Percentiles rank a stretch among this genome's conserved stretches.
phyloP scores from a whole-genome alignment of 805 yeast species.

The Starmerella geochares region DNA sequence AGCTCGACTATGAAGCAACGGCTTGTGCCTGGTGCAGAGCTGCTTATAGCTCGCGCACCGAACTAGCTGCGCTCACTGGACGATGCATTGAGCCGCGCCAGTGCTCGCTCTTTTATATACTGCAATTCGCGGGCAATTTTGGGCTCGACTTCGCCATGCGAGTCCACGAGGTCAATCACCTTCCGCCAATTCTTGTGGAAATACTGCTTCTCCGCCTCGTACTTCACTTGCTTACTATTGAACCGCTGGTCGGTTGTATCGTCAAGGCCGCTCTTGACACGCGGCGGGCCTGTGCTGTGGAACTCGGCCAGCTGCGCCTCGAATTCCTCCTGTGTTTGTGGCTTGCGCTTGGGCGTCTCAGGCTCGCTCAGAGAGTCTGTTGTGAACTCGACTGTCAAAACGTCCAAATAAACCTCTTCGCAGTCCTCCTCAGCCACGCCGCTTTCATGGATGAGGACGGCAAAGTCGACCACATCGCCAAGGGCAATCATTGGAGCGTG shows the following conservation, averaged over 20 bases:
- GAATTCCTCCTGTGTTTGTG: conserved; percentile 60
- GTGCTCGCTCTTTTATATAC: conserved; percentile 32
- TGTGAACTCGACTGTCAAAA: conserved; percentile 29
- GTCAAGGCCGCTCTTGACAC: conserved; percentile 9
- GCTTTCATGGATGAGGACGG: conserved; percentile 79
- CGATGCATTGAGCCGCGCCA: conserved; percentile 33
- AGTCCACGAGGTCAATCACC: conserved; percentile 41
- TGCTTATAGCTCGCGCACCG: conserved; percentile 25
- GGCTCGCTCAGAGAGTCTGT: background rate
- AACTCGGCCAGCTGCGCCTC: conserved; percentile 44
- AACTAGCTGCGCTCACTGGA: background rate
- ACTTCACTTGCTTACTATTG: conserved; percentile 38
- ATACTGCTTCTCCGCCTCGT: conserved; percentile 55
- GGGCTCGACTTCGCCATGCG: conserved; percentile 30
- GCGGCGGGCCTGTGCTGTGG: conserved; percentile 44
- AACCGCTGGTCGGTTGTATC: conserved; percentile 14
- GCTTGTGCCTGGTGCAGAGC: conserved; percentile 37
- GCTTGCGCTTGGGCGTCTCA: conserved; percentile 43
- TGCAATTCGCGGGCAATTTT: conserved; percentile 40
- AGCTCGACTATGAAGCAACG: conserved; percentile 33
- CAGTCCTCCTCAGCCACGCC: conserved; percentile 72
- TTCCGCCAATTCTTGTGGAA: conserved; percentile 42
- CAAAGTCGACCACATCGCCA: conserved; percentile 62
- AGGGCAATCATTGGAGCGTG: conserved; percentile 94
- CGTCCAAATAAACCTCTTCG: conserved; percentile 63